Base-by-base conservation (phyloP, 2,329 filamentous ascomycete genomes). In the Dichotomopilus funicola region DNA sequence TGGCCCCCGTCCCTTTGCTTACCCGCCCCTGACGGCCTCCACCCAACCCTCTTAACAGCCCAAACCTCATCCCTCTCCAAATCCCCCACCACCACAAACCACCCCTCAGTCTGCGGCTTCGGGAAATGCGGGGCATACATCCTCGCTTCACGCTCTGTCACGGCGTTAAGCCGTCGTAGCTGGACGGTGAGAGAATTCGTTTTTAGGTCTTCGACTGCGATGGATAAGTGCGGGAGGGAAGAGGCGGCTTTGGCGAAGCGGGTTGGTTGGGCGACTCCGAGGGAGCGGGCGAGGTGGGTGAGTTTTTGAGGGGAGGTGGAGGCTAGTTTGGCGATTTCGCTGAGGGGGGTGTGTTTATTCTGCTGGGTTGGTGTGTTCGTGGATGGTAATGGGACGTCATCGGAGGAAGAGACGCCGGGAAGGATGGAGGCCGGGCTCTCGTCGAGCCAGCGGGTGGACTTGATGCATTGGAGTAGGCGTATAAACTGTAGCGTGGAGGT, bases 101-200 rank as follows among this genome's bases (percentile, higher is more conserved):
- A 97, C 0, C 91, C 91, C 67, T 99, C 94, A 0, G 85, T 94
- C 71, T 99, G 94, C 12, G 91, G 85, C 72, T 99, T 99, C 1
- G 92, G 92, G 72, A 95, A 97, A 27, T 82, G 80, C 2, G 95
- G 92, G 0, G 94, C 90, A 64, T 86, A 96, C 67, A 96, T 87
- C 58, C 87, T 82, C 49, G 82, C 85, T 1, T 91, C 87, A 7
- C 78, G 74, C 66, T 87, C 80, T 10, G 76, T 74, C 4, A 86
- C 71, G 1, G 80, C 68, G 69, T 95, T 96, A 49, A 80, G 73
- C 0, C 91, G 83, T 43, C 75, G 77, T 11, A 96, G 68, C 1
- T 73, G 72, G 9, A 94, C 74, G 0, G 79, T 81, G 2, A 96
- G 67, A 0, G 82, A 82, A 1, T 80, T 71, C 0, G 86, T 78